These are phyloP conservation scores for Multifurca ochricompacta DNA, from an alignment of 768 basidiomycete species.

Conservation along the genomic window DNA sequence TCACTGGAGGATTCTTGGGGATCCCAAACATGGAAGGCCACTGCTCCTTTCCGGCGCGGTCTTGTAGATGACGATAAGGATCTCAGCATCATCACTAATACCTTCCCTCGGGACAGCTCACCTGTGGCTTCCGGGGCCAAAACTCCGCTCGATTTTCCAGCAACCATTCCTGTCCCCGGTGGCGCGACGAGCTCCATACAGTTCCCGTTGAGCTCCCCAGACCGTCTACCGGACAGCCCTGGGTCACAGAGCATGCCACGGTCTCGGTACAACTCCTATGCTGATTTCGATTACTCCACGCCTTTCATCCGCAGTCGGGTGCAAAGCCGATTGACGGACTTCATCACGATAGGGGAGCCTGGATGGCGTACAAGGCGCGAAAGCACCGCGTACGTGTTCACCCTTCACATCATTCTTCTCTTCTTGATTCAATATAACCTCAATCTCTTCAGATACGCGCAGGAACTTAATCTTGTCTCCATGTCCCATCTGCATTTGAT, in stretches of 20 bases:
- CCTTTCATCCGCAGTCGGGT: constrained; percentile 83
- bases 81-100: constrained; percentile 33
- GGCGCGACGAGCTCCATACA: constrained; percentile 63
- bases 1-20: constrained; percentile 36
- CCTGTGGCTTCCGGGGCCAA: constrained; percentile 38
- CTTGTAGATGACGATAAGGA: constrained; percentile 73
- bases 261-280: constrained; percentile 63
- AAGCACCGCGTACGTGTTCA: constrained; percentile 70
- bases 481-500: constrained; percentile 87
- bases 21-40: constrained; percentile 40
- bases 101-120: constrained; percentile 39
- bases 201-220: constrained; percentile 75
- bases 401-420: neutral
- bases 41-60: constrained; percentile 70
- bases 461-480: constrained; percentile 77
- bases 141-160: constrained; percentile 51
- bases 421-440: neutral
- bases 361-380: constrained; percentile 85
- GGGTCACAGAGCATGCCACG: constrained; percentile 53
- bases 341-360: constrained; percentile 45
- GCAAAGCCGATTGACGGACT: constrained; percentile 62
- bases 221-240: constrained; percentile 36
- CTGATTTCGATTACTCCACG: constrained; percentile 62
- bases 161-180: constrained; percentile 44
- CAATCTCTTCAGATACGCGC: constrained; percentile 51